Base-by-base conservation (phyloP, 225 moss, liverwort and hornwort genomes). In the Straminergon stramineum region DNA sequence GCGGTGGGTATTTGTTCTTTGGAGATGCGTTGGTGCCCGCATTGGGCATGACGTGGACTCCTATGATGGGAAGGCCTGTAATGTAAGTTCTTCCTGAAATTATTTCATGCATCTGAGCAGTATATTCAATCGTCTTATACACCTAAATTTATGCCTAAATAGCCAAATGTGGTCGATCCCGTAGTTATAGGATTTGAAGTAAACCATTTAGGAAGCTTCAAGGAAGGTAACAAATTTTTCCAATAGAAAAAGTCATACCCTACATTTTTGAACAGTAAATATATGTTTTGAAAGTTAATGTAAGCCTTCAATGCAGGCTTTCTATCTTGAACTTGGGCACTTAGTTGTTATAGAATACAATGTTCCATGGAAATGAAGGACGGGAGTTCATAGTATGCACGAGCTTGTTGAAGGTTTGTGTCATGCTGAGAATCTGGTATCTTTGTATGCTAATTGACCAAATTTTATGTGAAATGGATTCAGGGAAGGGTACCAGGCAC, bases 11-110 rank as follows among this genome's bases (percentile, higher is more conserved):
- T 75, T 79, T 98, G 32, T 97, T 98, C 90, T 92, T 98, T 64
- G 98, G 98, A 63, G 96, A 98, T 77, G 90, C 96, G 58, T 79
- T 97, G 76, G 96, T 98, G 30, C 98, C 98, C 34, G 90, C 96
- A 31, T 96, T 95, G 91, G 97, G 98, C 76, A 95, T 98, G 93
- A 96, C 97, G 9, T 98, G 98, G 98, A 91, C 94, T 37, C 93
- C 96, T 5, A 93, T 94, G 91, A 87, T 95, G 80, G 92, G 92
- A 68, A 95, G 92, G 9, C 86, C 43, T 27, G 43, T 37, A 31
- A 76, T 75, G 86, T 86, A 76, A 86, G 86, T 86, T 82, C 9
- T 69, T 20, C 21, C 35, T 61, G 30, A 62, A 39, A 8, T 28
- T 5, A 31, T 39, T 86, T 62, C 51, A 86, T 51, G 11, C 85